phyloP scores from a whole-genome alignment of 2,329 filamentous ascomycete species.

The Akanthomyces dipterigenus region DNA sequence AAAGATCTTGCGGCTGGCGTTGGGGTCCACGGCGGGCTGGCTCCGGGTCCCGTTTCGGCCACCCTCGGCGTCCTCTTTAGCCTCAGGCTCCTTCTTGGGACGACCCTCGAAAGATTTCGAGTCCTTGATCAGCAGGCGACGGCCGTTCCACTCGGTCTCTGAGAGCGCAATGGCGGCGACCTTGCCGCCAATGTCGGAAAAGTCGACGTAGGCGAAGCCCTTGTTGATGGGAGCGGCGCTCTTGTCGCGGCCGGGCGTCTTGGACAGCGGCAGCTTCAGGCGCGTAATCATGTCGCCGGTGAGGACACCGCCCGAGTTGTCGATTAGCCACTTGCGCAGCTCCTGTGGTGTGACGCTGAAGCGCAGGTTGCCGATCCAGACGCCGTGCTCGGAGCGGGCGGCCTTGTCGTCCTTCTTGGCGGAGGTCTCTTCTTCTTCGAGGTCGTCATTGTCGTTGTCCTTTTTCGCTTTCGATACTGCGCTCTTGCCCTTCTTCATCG shows the following conservation, averaged over 20 bases:
- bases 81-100: slow-evolving; percentile 56
- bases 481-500: slow-evolving; percentile 75
- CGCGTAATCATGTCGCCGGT: slow-evolving; percentile 70
- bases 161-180: slow-evolving; percentile 76
- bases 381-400: slow-evolving; percentile 69
- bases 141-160: slow-evolving; percentile 71
- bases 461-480: slow-evolving; percentile 36
- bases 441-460: slow-evolving; percentile 29
- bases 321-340: slow-evolving; percentile 72
- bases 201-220: slow-evolving; percentile 96
- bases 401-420: slow-evolving; percentile 34
- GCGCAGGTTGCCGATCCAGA: slow-evolving; percentile 96
- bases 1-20: slow-evolving; percentile 77
- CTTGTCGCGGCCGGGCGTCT: slow-evolving; percentile 34
- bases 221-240: slow-evolving; percentile 55
- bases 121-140: slow-evolving; percentile 88
- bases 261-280: slow-evolving; percentile 67
- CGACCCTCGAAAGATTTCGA: slow-evolving; percentile 86
- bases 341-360: slow-evolving; percentile 71
- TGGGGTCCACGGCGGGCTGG: slow-evolving; percentile 33
- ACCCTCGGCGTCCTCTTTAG: slow-evolving; percentile 18
- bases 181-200: slow-evolving; percentile 62
- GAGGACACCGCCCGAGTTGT: slow-evolving; percentile 60
- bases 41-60: slow-evolving; percentile 18
- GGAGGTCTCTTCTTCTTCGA: slow-evolving; percentile 32